A percentile compares a stretch with the other conserved stretches of the same genome.
phyloP scores from a whole-genome alignment of 2,329 filamentous ascomycete species.

The Colletotrichum tanaceti region DNA sequence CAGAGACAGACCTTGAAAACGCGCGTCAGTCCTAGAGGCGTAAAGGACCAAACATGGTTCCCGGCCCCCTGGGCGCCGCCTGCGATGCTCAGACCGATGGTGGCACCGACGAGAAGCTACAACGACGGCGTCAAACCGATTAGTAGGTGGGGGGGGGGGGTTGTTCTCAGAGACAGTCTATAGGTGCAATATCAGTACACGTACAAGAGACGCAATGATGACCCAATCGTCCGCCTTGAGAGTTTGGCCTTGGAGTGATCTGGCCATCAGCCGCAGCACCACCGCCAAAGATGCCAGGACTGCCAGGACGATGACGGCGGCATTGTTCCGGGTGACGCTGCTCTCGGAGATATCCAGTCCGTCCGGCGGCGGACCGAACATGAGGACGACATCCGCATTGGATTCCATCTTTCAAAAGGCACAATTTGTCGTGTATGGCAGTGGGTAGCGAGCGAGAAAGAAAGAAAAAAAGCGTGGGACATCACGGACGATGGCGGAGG shows the following conservation, averaged over 20 bases:
- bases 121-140: background rate
- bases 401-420: conserved; percentile 9
- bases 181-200: background rate
- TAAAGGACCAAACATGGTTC: conserved; percentile 30
- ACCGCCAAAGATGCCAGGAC: conserved; percentile 21
- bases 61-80: conserved; percentile 22
- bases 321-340: conserved; percentile 23
- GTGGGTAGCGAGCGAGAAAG: too few relatives aligned
- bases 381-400: conserved; percentile 8
- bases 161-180: too few relatives aligned
- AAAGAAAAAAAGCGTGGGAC: too few relatives aligned
- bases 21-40: background rate
- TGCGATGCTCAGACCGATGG: conserved; percentile 28
- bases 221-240: conserved; percentile 30
- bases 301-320: conserved; percentile 24
- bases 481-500: background rate
- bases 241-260: conserved; percentile 18
- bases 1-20: conserved; percentile 14
- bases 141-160: too few relatives aligned
- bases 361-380: conserved; percentile 23
- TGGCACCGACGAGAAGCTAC: conserved; percentile 23
- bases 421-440: background rate
- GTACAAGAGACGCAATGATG: conserved; percentile 22
- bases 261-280: conserved; percentile 17
- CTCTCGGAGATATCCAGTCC: conserved; percentile 22